Evolutionary conservation across 2,329 filamentous ascomycete genomes (phyloP).

Genomic region (Nemania sp.): DNA sequence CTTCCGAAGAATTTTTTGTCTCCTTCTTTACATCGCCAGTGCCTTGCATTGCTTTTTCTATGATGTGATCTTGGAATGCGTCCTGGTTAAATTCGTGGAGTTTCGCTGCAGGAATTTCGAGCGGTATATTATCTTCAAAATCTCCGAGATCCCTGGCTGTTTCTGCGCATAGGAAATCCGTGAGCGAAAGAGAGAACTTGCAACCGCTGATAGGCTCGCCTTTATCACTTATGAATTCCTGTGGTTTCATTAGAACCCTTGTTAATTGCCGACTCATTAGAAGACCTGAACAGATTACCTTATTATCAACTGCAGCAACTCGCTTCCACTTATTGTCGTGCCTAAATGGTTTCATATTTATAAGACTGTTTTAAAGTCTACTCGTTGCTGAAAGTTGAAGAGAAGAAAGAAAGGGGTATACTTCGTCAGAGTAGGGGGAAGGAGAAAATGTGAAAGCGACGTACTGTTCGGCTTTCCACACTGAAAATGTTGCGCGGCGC

Average conservation of each 20-base stretch:
- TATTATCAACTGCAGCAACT: neutral
- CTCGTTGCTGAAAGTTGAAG: neutral
- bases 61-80: too few species aligned
- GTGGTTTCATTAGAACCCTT: neutral
- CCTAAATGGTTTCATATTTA: neutral
- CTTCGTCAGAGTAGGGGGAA: neutral
- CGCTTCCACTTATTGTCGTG: neutral
- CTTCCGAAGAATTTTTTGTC: too few species aligned
- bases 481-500: neutral
- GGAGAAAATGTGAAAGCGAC: neutral
- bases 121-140: neutral
- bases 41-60: too few species aligned
- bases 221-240: conserved; percentile 4
- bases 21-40: too few species aligned
- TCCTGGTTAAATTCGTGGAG: too few species aligned
- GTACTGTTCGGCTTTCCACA: conserved; percentile 7
- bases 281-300: neutral
- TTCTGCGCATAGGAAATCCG: neutral
- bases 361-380: neutral
- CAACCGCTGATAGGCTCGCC: neutral
- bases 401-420: neutral
- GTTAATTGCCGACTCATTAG: neutral
- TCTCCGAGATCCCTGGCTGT: neutral
- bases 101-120: too few species aligned
- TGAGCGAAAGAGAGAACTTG: neutral